These are phyloP conservation scores for Pilobolus umbonatus DNA, from an alignment of 192 early-diverging fungal genomes.

Conservation along the genomic window DNA sequence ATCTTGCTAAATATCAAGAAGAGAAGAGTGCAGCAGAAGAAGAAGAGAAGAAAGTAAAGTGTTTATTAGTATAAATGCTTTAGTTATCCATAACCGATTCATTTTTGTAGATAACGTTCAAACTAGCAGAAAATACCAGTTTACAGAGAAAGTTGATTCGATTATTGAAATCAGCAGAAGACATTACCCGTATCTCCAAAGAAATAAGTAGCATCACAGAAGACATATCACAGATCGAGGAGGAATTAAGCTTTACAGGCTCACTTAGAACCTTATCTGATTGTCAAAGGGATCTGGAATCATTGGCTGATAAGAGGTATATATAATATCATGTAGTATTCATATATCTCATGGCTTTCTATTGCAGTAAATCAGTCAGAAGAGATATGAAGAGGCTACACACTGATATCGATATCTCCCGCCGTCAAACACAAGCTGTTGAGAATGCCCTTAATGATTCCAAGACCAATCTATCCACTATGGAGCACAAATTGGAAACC, in stretches of 20 bases:
- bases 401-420: slow-evolving; percentile 37
- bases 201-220: slow-evolving; percentile 35
- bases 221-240: slow-evolving; percentile 47
- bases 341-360: slow-evolving; percentile 17
- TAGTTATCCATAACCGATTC: too few relatives aligned
- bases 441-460: slow-evolving; percentile 35
- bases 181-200: slow-evolving; percentile 30
- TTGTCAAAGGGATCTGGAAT: slow-evolving; percentile 54
- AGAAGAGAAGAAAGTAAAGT: too few relatives aligned
- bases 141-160: too few relatives aligned
- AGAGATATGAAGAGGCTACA: slow-evolving; percentile 33
- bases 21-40: too few relatives aligned
- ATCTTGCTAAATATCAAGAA: too few relatives aligned
- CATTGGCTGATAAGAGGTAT: slow-evolving; percentile 44
- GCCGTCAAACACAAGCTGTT: slow-evolving; percentile 24
- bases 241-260: slow-evolving; percentile 46
- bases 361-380: slow-evolving; percentile 22
- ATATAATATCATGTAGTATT: too few relatives aligned
- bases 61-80: too few relatives aligned
- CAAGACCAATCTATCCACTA: neutral
- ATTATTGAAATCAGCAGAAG: slow-evolving; percentile 27
- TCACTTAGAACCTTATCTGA: slow-evolving; percentile 66
- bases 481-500: neutral
- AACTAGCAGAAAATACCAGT: too few relatives aligned
- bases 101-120: too few relatives aligned